A percentile compares a stretch with the other conserved stretches of the same genome.
phyloP scores from a whole-genome alignment of 1,284 basidiomycete species.

The Ganoderma boninense region DNA sequence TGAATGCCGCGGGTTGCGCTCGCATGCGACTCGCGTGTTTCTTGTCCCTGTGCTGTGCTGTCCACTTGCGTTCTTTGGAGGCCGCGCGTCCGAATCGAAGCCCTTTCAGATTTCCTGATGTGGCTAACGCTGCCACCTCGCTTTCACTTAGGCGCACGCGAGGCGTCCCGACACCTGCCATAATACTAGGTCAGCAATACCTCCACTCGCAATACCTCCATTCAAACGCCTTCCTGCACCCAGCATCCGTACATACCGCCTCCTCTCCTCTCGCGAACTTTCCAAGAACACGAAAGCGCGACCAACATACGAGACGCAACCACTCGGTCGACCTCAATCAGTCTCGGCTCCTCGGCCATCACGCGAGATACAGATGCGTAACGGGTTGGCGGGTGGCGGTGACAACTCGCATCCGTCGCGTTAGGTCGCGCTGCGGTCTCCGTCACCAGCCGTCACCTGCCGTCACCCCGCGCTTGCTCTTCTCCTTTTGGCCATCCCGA shows the following conservation, averaged over 20 bases:
- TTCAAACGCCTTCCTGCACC: neutral
- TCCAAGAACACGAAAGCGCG: neutral
- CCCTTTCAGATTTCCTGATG: neutral
- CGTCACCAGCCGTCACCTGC: no score
- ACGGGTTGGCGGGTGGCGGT: neutral
- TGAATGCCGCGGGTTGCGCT: neutral
- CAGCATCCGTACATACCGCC: neutral
- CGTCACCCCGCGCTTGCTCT: neutral
- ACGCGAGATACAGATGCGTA: neutral
- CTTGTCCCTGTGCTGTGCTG: neutral
- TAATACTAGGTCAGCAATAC: neutral
- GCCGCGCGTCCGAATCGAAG: neutral
- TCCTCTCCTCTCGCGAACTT: neutral
- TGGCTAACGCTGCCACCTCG: neutral
- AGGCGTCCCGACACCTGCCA: neutral
- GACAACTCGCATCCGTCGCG: neutral
- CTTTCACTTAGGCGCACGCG: neutral
- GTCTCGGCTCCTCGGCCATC: neutral
- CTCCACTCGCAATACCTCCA: no score
- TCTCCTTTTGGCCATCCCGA: conserved; percentile 1
- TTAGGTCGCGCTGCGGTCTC: neutral
- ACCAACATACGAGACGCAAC: neutral
- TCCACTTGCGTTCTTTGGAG: neutral
- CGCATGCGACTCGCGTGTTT: neutral
- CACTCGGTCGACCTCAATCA: neutral